Conservation (phyloP, 2,329 filamentous ascomycete species). For the Epichloe sp. region DNA sequence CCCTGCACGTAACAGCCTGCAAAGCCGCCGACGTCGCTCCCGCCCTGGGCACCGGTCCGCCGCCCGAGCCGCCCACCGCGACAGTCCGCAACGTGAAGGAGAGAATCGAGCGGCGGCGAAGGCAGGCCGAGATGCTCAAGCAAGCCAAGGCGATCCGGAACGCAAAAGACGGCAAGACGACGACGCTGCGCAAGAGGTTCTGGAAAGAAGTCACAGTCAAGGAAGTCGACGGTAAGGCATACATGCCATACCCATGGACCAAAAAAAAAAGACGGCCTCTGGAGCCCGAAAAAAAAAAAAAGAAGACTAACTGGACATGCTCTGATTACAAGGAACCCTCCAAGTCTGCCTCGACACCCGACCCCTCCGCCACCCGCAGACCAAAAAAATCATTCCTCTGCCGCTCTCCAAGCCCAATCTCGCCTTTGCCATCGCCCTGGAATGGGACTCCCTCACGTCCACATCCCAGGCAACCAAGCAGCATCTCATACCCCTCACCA, state of each 20-base stretch:
- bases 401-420: slow-evolving; percentile 68
- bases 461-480: slow-evolving; percentile 73
- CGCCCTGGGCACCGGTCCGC: slow-evolving; percentile 44
- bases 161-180: slow-evolving; percentile 22
- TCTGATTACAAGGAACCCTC: slow-evolving; percentile 25
- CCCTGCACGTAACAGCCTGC: slow-evolving; percentile 20
- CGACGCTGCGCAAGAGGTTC: slow-evolving; percentile 56
- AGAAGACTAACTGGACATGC: not conserved
- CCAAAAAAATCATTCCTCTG: slow-evolving; percentile 59
- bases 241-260: not conserved
- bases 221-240: slow-evolving; percentile 46
- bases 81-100: slow-evolving; percentile 25
- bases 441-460: slow-evolving; percentile 83
- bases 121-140: slow-evolving; percentile 42
- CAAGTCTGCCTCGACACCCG: slow-evolving; percentile 65
- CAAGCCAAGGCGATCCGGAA: slow-evolving; percentile 34
- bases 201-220: slow-evolving; percentile 74
- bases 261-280: not conserved
- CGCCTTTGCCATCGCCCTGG: slow-evolving; percentile 72
- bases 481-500: slow-evolving; percentile 84
- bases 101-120: slow-evolving; percentile 36
- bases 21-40: slow-evolving; percentile 35
- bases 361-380: slow-evolving; percentile 63
- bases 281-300: not conserved
- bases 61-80: slow-evolving; percentile 41